Base-by-base conservation (phyloP, 1,284 basidiomycete species). In the Ganoderma boninense region DNA sequence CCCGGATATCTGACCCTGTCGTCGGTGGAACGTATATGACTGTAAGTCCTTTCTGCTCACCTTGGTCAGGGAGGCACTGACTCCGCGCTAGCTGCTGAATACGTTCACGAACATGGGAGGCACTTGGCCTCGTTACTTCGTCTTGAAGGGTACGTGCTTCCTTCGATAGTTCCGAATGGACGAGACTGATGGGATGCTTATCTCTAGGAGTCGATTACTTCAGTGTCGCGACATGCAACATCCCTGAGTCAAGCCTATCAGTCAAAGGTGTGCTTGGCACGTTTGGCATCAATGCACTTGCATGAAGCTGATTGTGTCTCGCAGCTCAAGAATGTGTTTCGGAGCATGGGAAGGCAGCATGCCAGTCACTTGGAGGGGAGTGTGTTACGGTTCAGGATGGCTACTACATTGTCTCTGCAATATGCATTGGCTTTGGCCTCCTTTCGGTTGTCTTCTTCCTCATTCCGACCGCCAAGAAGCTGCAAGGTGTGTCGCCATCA, bases 21-120 rank as follows among this genome's bases (percentile, higher is more conserved):
- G 99, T 99, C 71, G 98, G 98, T 40, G 98, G 97, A 62, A 98
- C 97, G 1, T 98, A 98, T 80, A 98, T 98, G 97, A 98, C 97
- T 18, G 95, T 96, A 79, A 80, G 91, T 78, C 23, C 13, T 32
- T 54, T 20, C 35, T 60, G 26, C 4, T 54, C 62, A 26, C 64
- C 14, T 43, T 3, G n/a, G 16, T 18, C 42, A 54, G 70, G 26
- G 64, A 74, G 43, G 74, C 69, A 62, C 46, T 67, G n/a, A 72
- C 56, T 1, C 5, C 49, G 13, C 2, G 49, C 42, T 76, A 97
- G 94, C 86, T 99, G 43, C 84, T 99, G 68, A 98, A 99, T 80
- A 99, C 98, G 7, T 96, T 99, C 74, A 93, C 94, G 29, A 99
- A 99, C 80, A 89, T 99, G 71, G 98, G 98, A 65, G 98, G 98